phyloP scores from a whole-genome alignment of 2,329 filamentous ascomycete genomes.

The Arthrobotrys pseudoclavata region DNA sequence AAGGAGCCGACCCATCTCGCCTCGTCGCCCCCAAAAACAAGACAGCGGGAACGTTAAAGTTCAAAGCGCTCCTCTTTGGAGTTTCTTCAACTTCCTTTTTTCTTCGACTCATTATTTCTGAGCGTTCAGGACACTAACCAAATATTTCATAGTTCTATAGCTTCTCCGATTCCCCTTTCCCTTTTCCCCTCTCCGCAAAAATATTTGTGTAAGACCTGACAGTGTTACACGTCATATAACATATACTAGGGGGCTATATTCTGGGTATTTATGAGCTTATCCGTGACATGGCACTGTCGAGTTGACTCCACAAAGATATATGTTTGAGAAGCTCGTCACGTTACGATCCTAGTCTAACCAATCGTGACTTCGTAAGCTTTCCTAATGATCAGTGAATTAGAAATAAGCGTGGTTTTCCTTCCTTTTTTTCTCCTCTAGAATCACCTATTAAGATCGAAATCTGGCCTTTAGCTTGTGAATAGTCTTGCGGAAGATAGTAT shows the following conservation, averaged over 20 bases:
- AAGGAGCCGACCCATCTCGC: conserved; percentile 26
- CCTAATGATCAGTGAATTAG: background rate
- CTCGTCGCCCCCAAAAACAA: conserved; percentile 19
- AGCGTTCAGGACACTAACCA: background rate
- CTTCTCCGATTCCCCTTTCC: conserved; percentile 10
- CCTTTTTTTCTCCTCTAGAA: background rate
- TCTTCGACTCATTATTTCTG: background rate
- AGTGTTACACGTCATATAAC: conserved; percentile 59
- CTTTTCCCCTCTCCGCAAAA: conserved; percentile 15
- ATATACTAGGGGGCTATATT: conserved; percentile 47
- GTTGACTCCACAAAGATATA: conserved; percentile 27
- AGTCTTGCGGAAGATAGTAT: background rate
- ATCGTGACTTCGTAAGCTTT: background rate
- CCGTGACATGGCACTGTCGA: conserved; percentile 20
- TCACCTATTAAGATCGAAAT: background rate
- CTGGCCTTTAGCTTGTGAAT: background rate
- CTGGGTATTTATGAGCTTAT: conserved; percentile 46
- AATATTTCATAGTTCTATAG: background rate
- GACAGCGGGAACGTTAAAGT: conserved; percentile 21
- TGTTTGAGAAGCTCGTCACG: conserved; percentile 35
- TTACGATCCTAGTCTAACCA: conserved; percentile 24
- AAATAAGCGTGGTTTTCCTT: conserved; percentile 2
- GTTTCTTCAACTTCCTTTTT: conserved; percentile 9
- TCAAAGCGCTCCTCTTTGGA: conserved; percentile 37
- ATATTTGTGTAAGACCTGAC: conserved; percentile 33